phyloP scores from a whole-genome alignment of 2,329 filamentous ascomycete genomes.

The Xylaria sp. region DNA sequence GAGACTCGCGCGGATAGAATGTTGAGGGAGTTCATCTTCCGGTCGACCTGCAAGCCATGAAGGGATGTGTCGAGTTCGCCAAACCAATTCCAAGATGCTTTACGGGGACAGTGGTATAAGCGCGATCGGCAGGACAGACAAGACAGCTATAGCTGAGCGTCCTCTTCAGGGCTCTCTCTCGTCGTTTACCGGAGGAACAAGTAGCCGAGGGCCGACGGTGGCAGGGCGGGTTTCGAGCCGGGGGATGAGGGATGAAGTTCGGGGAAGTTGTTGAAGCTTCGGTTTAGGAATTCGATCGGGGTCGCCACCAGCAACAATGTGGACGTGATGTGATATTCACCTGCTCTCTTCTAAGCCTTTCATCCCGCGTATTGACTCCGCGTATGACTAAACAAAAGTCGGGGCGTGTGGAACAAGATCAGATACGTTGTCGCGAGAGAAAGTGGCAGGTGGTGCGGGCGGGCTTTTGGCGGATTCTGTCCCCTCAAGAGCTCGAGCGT shows the following conservation, averaged over 20 bases:
- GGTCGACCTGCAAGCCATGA: conserved; percentile 58
- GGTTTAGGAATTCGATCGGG: not conserved
- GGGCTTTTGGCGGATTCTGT: not conserved
- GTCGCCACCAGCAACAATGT: not conserved
- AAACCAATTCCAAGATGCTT: conserved; percentile 1
- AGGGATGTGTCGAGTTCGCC: conserved; percentile 28
- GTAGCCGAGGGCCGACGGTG: not conserved
- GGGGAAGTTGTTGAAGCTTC: not conserved
- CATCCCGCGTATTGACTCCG: not conserved
- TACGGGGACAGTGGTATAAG: conserved; percentile 8
- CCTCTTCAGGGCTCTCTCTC: not conserved
- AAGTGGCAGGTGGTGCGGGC: not conserved
- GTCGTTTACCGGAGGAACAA: not conserved
- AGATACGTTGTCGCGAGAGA: conserved; percentile 6
- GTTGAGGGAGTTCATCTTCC: conserved; percentile 95
- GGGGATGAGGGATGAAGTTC: not conserved
- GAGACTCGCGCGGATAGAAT: conserved; percentile 85
- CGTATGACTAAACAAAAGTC: not conserved
- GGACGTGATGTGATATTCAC: not conserved
- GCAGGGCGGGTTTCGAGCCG: too few species aligned
- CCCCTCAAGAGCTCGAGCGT: not conserved
- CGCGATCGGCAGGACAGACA: conserved; percentile 11
- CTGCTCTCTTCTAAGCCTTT: not conserved
- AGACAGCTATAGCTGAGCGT: conserved; percentile 5
- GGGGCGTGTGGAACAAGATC: not conserved